Base-by-base conservation (phyloP, 2,329 filamentous ascomycete genomes). In the Gnomoniopsis sp. region DNA sequence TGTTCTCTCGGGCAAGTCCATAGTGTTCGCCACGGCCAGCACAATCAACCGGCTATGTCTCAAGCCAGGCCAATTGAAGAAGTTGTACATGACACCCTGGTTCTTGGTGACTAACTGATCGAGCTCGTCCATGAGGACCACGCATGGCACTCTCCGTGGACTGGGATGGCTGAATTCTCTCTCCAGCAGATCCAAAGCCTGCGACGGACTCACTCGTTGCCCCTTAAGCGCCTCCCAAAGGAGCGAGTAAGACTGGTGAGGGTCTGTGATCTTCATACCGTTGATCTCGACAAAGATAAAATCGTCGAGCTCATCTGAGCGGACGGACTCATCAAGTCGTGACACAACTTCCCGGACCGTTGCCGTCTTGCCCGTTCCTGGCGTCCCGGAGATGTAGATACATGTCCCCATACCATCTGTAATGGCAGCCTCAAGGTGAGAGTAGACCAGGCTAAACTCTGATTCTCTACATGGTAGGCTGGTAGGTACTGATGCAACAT, bases 41-140 rank as follows among this genome's bases (percentile, higher is more conserved):
- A 99, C 96, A 71, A 99, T 97, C 48, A 99, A 81, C 51, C 93
- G 86, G 55, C 91, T 96, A 73, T 99, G 93, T 52, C 90, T 85
- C 55, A 98, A 79, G 12, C 91, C 90, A 3, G 95, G 95, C 95
- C 95, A 99, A 70, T 99, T 99, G 83, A 99, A 99, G 74, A 99
- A 99, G 74, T 99, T 99, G 77, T 99, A 99, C 95, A 99, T 99
- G 75, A 99, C 95, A n/a, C 91, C 93, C 72, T 99, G 96, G 68
- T 96, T 98, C 70, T 93, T 95, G 14, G 95, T 99, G 6, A 99
- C 96, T 8, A 99, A 84, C 74, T 99, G 95, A 71, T 99, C 95
- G 50, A 99, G 82, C 74, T 99, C 95, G 69, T 99, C 95, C 95
- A 99, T 99, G 53, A 99, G 77, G 2, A 99, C 95, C 15, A 99